phyloP scores from a whole-genome alignment of 2,329 filamentous ascomycete genomes.

The Exophiala viscosa region DNA sequence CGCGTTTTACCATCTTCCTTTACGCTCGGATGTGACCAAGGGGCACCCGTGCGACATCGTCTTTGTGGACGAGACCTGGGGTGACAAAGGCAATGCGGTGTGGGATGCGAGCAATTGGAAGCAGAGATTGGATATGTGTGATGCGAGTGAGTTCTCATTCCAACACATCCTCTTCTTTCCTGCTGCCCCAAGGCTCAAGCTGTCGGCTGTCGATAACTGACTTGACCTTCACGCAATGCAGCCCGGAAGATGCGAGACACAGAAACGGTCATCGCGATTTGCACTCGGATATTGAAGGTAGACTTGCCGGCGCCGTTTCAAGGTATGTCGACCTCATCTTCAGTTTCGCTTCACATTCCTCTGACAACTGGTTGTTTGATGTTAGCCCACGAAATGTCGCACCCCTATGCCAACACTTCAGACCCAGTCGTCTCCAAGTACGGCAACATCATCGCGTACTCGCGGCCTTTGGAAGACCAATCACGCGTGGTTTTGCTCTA shows the following conservation, averaged over 20 bases:
- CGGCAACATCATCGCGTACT: neutral
- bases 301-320: neutral
- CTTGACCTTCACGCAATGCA: neutral
- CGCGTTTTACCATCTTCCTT: neutral
- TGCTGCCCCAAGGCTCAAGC: neutral
- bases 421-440: slow-evolving; percentile 1
- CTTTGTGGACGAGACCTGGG: slow-evolving; percentile 4
- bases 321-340: neutral
- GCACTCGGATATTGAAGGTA: neutral
- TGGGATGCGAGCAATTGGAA: slow-evolving; percentile 3
- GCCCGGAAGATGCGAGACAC: neutral
- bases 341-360: neutral
- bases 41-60: slow-evolving; percentile 5
- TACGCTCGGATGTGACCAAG: neutral
- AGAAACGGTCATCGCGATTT: slow-evolving; percentile 1
- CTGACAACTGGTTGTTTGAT: neutral
- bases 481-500: neutral
- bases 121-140: slow-evolving; percentile 1
- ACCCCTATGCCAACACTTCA: neutral
- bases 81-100: neutral
- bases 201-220: neutral
- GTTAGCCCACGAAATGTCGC: neutral
- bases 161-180: neutral
- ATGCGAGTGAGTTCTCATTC: neutral
- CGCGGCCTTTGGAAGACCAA: neutral